A percentile compares a stretch with the other conserved stretches of the same genome.
Evolutionary conservation across 2,329 filamentous ascomycete species (phyloP).

Genomic region (Diaporthe vexans): DNA sequence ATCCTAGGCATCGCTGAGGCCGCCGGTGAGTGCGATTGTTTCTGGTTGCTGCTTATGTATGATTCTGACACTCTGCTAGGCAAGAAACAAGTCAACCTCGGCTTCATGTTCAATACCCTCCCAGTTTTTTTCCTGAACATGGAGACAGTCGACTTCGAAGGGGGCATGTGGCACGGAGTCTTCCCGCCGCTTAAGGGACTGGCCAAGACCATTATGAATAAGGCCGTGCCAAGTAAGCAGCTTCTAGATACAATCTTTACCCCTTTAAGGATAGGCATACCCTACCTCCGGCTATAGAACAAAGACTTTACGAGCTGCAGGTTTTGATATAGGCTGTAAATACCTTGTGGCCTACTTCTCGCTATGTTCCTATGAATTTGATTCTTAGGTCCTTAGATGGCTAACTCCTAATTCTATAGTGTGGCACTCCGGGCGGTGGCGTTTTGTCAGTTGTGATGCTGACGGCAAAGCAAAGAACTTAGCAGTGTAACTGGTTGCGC

Average conservation of each 20-base stretch:
- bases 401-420: neutral
- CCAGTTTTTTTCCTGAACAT: slow-evolving; percentile 47
- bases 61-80: slow-evolving; percentile 17
- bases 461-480: slow-evolving; percentile 39
- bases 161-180: slow-evolving; percentile 46
- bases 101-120: slow-evolving; percentile 44
- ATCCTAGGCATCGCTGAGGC: slow-evolving; percentile 44
- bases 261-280: too few species aligned
- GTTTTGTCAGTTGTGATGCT: slow-evolving; percentile 42
- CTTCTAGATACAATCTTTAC: too few species aligned
- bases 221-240: slow-evolving; percentile 36
- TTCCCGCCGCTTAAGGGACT: slow-evolving; percentile 43
- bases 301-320: too few species aligned
- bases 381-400: too few species aligned
- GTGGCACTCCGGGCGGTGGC: slow-evolving; percentile 46
- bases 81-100: slow-evolving; percentile 44
- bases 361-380: too few species aligned
- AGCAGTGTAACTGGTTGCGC: too few species aligned
- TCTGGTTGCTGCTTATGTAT: too few species aligned
- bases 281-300: too few species aligned
- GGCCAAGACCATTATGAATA: slow-evolving; percentile 39
- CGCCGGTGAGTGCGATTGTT: slow-evolving; percentile 8
- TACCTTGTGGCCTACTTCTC: too few species aligned
- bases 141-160: slow-evolving; percentile 45
- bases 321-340: too few species aligned